These are phyloP conservation scores for Scleroderma bovista DNA, from an alignment of 768 basidiomycete genomes.

Conservation along the genomic window DNA sequence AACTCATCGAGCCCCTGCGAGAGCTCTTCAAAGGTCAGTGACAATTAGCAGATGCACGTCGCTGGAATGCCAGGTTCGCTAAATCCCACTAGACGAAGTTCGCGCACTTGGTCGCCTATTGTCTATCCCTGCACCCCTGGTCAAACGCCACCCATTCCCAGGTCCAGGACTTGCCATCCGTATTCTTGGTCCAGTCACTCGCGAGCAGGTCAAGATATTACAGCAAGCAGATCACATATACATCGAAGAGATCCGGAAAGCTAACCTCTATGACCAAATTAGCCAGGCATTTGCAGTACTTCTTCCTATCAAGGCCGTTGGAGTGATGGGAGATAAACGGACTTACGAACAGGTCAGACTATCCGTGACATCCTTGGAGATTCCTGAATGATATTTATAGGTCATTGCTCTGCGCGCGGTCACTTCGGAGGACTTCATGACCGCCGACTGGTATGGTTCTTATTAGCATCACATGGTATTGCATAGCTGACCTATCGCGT, in stretches of 20 bases:
- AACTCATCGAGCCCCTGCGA: slow-evolving; percentile 94
- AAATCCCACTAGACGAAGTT: slow-evolving; percentile 71
- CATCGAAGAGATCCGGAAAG: slow-evolving; percentile 95
- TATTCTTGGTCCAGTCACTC: slow-evolving; percentile 92
- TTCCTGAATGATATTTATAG: slow-evolving; percentile 27
- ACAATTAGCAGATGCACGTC: neutral
- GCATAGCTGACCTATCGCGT: slow-evolving; percentile 15
- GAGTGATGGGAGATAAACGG: slow-evolving; percentile 94
- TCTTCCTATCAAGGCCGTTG: slow-evolving; percentile 93
- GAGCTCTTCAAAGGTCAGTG: slow-evolving; percentile 94
- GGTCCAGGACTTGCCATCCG: slow-evolving; percentile 98
- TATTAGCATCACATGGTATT: slow-evolving; percentile 17
- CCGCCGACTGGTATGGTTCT: slow-evolving; percentile 82
- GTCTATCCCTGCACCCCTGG: slow-evolving; percentile 86
- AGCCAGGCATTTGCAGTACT: slow-evolving; percentile 96
- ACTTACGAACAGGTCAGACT: slow-evolving; percentile 84
- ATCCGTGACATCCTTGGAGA: neutral
- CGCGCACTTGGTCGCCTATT: slow-evolving; percentile 88
- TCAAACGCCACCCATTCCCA: slow-evolving; percentile 97
- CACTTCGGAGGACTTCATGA: slow-evolving; percentile 99
- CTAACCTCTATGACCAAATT: slow-evolving; percentile 88
- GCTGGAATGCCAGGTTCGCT: neutral
- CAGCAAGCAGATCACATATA: slow-evolving; percentile 94
- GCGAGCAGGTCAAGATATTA: slow-evolving; percentile 85
- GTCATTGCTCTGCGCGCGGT: slow-evolving; percentile 95